Evolutionary conservation across 1,284 basidiomycete species (phyloP), one percentile per base, ranked within the genome.

Genomic region (Microbotryum lychnidis-dioicae): DNA sequence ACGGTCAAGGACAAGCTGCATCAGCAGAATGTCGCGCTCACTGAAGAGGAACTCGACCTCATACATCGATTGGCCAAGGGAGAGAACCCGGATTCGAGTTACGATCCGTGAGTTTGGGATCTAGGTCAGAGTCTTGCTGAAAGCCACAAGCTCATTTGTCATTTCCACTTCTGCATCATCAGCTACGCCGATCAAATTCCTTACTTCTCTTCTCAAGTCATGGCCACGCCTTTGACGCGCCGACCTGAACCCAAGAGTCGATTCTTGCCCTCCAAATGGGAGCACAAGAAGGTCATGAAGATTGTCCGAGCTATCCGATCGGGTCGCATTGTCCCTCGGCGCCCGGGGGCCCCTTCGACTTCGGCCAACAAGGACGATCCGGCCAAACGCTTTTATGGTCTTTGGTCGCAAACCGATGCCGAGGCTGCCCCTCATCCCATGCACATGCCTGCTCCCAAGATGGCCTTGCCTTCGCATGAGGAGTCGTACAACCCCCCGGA

Each of bases 401-500:
- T 99, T 68, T 99, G 96, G 96, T 86, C 86, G 37, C 78, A 80
- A 45, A 72, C 75, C 42, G 80, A 82, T 70, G 68, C 69, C 29
- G 63, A 70, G 8, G 58, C 64, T 21, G 62, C 61, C n/a, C 69
- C 70, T 2, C 91, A 92, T 33, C 77, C 80, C 16, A 82, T 82
- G 81, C 79, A 81, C 74, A 85, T 93, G 72, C 89, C 94, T 23
- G 93, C 96, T 8, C 96, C 96, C 4, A 97, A 97, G 77, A 83
- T 86, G 5, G 81, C 84, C 29, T 84, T 96, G 1, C 96, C 96
- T 2, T 87, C 86, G 14, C 89, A 97, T 69, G 84, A 86, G 45
- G 93, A 98, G 77, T 97, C 93, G 1, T 99, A 98, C 77, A 99
- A 99, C 74, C 96, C 96, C 27, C 96, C 96, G 4, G 90, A 87